Conservation (phyloP, 768 basidiomycete genomes). For the Hericium coralloides region DNA sequence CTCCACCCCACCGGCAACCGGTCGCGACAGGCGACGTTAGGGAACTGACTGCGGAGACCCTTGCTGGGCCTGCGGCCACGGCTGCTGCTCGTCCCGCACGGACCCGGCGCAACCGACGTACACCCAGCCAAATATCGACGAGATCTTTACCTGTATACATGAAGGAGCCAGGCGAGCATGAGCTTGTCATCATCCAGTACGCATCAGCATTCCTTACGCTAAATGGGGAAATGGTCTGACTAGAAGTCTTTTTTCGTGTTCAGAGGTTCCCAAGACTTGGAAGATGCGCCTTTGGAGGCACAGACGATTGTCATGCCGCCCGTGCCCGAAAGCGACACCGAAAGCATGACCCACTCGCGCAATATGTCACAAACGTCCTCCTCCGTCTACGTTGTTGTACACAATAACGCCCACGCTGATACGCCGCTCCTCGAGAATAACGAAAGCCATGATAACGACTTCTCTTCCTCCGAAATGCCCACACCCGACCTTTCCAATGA, state of each 20-base stretch:
- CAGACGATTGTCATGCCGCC: slow-evolving; percentile 28
- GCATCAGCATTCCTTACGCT: slow-evolving; percentile 4
- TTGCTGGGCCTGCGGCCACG: slow-evolving; percentile 6
- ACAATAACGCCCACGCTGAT: slow-evolving; percentile 8
- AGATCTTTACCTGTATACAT: slow-evolving; percentile 70
- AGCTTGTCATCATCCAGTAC: slow-evolving; percentile 59
- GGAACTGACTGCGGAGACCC: slow-evolving; percentile 12
- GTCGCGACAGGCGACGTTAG: slow-evolving; percentile 1
- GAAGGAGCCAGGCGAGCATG: slow-evolving; percentile 78
- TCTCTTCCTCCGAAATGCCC: background rate
- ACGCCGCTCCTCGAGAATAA: slow-evolving; percentile 10
- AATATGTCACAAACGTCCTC: slow-evolving; percentile 1
- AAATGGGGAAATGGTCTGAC: background rate
- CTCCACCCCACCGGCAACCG: background rate
- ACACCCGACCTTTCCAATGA: background rate
- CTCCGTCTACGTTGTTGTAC: slow-evolving; percentile 8
- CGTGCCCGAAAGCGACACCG: slow-evolving; percentile 17
- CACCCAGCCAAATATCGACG: slow-evolving; percentile 76
- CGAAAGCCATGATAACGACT: slow-evolving; percentile 6
- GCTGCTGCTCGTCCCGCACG: slow-evolving; percentile 6
- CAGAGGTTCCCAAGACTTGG: slow-evolving; percentile 46
- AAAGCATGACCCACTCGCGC: slow-evolving; percentile 11
- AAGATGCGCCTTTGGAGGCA: slow-evolving; percentile 39
- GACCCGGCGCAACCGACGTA: slow-evolving; percentile 41
- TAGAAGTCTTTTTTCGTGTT: background rate